phyloP scores from a whole-genome alignment of 1,284 basidiomycete genomes.

The Thelephora terrestris region DNA sequence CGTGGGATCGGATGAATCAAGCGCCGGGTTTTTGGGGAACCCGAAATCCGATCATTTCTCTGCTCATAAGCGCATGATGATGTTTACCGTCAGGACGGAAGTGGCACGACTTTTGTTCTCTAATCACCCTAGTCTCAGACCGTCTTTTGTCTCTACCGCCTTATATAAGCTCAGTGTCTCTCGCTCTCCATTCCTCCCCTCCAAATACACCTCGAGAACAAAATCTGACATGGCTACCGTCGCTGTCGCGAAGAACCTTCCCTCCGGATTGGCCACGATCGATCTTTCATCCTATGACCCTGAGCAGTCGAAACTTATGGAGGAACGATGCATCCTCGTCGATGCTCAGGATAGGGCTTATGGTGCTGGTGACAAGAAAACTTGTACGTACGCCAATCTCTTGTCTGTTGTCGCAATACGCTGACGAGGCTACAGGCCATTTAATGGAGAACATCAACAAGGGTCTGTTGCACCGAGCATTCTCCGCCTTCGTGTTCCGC shows the following conservation, averaged over 20 bases:
- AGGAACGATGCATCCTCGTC: slow-evolving; percentile 94
- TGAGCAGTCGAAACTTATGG: slow-evolving; percentile 87
- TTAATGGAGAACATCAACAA: slow-evolving; percentile 96
- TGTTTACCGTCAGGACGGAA: neutral
- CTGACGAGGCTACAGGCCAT: slow-evolving; percentile 54
- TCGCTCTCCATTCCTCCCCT: no score
- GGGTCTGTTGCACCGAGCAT: slow-evolving; percentile 94
- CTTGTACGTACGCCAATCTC: slow-evolving; percentile 49
- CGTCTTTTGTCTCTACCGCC: no score
- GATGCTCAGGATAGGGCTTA: slow-evolving; percentile 83
- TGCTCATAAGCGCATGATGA: neutral
- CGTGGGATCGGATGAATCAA: neutral
- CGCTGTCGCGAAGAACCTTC: slow-evolving; percentile 45
- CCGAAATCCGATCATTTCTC: neutral
- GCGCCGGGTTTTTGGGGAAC: neutral
- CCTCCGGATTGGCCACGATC: slow-evolving; percentile 46
- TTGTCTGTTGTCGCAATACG: neutral
- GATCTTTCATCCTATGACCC: slow-evolving; percentile 72
- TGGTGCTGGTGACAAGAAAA: slow-evolving; percentile 95
- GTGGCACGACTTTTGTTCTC: neutral
- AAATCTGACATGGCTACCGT: slow-evolving; percentile 11
- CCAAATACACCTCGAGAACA: neutral
- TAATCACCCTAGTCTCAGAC: neutral
- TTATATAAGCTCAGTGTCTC: no score
- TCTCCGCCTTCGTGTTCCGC: slow-evolving; percentile 95